Base-by-base conservation (phyloP, 306 rosid species). In the Luffa acutangula region DNA sequence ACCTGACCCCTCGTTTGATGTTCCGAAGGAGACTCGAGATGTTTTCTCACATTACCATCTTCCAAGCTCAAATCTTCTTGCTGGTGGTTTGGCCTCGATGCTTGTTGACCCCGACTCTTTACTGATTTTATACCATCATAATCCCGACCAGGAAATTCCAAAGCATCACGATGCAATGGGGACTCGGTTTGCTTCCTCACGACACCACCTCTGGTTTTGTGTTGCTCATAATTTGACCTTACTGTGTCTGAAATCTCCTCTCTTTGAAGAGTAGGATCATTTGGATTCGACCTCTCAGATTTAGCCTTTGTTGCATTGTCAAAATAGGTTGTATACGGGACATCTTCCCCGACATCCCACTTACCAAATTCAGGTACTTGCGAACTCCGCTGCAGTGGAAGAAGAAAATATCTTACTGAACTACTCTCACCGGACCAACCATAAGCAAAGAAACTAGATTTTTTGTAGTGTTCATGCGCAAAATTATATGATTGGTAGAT, bases 291-390 rank as follows among this genome's bases (percentile, higher is more conserved):
- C 48, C 57, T 81, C 41, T 42, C 65, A 2, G 25, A 46, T 60
- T 37, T 81, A 63, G 52, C 75, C 75, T 62, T 81, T 7, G 64
- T 74, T 17, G 79, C 80, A 17, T 59, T 52, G 42, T 75, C 83
- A 36, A 81, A 81, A 78, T 81, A 81, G 65, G 75, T 17, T 4
- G 83, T 74, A 64, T 81, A 81, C 8, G 48, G 75, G 43, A 75
- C 53, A 75, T 81, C 43, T 21, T 81, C 82, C 58, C 64, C 82
- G 58, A 15, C 41, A 14, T 81, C 83, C 83, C 83, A 75, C 54
- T 81, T 62, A 2, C 83, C 83, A 62, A 81, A 81, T 45, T 74
- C 9, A 13, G 80, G 83, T n/a, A 51, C 80, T 36, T 75, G 64
- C 1, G 76, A 58, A 33, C 80, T 67, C 48, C 67, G 79, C 80